Evolutionary conservation across 179 eudicot species (phyloP), one percentile per base, ranked within the genome.

Genomic region (Heliamphora pulchella): DNA sequence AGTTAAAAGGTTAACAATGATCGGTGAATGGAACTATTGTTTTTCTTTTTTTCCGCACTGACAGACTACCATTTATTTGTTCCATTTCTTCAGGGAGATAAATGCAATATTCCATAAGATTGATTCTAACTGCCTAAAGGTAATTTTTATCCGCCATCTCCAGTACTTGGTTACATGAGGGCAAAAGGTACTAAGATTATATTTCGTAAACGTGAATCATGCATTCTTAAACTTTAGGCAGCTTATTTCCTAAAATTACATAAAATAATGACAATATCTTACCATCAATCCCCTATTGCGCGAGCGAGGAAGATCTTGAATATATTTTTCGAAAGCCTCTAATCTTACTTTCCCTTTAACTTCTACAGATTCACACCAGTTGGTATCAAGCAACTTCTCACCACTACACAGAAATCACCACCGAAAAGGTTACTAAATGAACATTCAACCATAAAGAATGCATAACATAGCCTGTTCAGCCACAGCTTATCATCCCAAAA

Each of bases 221-320:
- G 80, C 80, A 68, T 20, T 44, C 58, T 20, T 59, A 43, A 6
- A 67, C 58, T 14, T 75, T 5, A 59, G 39, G 22, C 20, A 69
- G 80, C 41, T 63, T 77, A 68, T 31, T 72, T 66, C 57, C 22
- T 59, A 39, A 43, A 57, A 43, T 61, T 54, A 57, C 44, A 43
- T 0, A 81, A 63, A 55, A 47, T 15, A 57, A 79, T 53, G 53
- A 13, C 5, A 53, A 75, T 20, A 74, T 83, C 90, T 87, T 93
- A 93, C 97, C 97, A 90, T 93, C 78, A 93, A 87, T 87, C 91
- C 96, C 78, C 95, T 93, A 79, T 80, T 89, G 78, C 92, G 95
- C 50, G 97, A 91, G 73, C 94, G 92, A 71, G 96, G 97, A 90
- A 93, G 94, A 79, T 89, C 94, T 85, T 93, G 92, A 64, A 93